A percentile compares a stretch with the other conserved stretches of the same genome.
phyloP scores from a whole-genome alignment of 805 yeast species.

The Alloascoidea africana region DNA sequence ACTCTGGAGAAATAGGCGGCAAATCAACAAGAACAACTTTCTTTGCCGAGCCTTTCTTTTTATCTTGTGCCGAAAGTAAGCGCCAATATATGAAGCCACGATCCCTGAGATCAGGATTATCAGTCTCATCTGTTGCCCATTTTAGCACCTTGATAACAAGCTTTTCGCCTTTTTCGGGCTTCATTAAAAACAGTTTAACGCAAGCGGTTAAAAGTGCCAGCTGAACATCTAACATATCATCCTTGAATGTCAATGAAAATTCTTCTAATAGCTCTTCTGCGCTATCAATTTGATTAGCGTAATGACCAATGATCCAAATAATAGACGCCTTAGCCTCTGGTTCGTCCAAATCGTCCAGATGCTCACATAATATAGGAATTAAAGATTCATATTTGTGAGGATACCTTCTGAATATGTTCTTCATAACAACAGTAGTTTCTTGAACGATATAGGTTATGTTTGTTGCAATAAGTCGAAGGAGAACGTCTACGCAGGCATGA shows the following conservation, averaged over 20 bases:
- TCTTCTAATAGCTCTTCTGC: conserved; percentile 25
- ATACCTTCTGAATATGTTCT: conserved; percentile 63
- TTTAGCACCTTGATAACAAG: conserved; percentile 45
- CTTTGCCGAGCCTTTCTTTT: conserved; percentile 23
- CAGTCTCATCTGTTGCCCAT: conserved; percentile 55
- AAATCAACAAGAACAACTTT: conserved; percentile 42
- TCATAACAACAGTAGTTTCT: conserved; percentile 63
- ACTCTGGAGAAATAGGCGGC: conserved; percentile 52
- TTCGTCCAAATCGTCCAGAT: conserved; percentile 44
- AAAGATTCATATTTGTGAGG: conserved; percentile 39
- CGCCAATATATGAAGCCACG: conserved; percentile 83
- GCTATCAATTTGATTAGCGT: conserved; percentile 31
- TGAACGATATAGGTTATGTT: conserved; percentile 65
- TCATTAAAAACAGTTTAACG: conserved; percentile 47
- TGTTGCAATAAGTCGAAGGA: conserved; percentile 43
- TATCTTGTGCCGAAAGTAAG: conserved; percentile 37
- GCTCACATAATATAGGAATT: conserved; percentile 24
- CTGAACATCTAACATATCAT: conserved; percentile 65
- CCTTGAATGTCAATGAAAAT: conserved; percentile 31
- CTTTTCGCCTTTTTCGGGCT: conserved; percentile 37
- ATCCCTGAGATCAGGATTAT: conserved; percentile 78
- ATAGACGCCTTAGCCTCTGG: conserved; percentile 67
- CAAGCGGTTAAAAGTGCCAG: conserved; percentile 58
- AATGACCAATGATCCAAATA: conserved; percentile 77
- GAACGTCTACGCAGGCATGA: conserved; percentile 42